These are phyloP conservation scores for Digitaria exilis DNA, from an alignment of 202 grass and related monocot species.

Conservation along the genomic window DNA sequence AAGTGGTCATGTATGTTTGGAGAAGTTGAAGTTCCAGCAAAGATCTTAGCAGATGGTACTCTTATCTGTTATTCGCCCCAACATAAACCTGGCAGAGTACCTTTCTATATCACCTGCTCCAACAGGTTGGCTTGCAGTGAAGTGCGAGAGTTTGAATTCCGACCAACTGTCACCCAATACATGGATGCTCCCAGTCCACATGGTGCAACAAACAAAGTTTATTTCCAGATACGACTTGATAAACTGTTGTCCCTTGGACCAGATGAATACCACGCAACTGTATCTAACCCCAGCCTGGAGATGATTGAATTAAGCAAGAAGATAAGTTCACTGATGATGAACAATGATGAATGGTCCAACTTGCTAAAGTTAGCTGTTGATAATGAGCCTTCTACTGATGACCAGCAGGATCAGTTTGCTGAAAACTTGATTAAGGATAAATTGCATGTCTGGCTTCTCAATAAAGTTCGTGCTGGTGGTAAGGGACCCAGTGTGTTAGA, in stretches of 20 bases:
- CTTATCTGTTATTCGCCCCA: slow-evolving; percentile 59
- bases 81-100: slow-evolving; percentile 69
- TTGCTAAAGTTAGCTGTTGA: slow-evolving; percentile 58
- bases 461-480: slow-evolving; percentile 70
- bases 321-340: slow-evolving; percentile 54
- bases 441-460: slow-evolving; percentile 74
- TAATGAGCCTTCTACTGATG: slow-evolving; percentile 43
- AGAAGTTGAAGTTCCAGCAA: slow-evolving; percentile 76
- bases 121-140: slow-evolving; percentile 90
- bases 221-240: slow-evolving; percentile 72
- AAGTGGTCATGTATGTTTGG: slow-evolving; percentile 99
- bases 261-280: slow-evolving; percentile 49
- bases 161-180: slow-evolving; percentile 47
- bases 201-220: slow-evolving; percentile 60
- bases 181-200: slow-evolving; percentile 65
- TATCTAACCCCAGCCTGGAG: slow-evolving; percentile 43
- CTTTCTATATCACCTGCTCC: slow-evolving; percentile 84
- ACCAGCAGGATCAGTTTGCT: slow-evolving; percentile 63
- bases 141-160: slow-evolving; percentile 90
- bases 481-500: slow-evolving; percentile 73
- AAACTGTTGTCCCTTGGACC: slow-evolving; percentile 59
- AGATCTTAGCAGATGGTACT: slow-evolving; percentile 59
- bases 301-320: slow-evolving; percentile 65
- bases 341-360: slow-evolving; percentile 64
- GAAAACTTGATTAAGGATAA: slow-evolving; percentile 75